These are phyloP conservation scores for Pouteria glomerata DNA, from an alignment of 148 eudicot genomes.

Conservation along the genomic window DNA sequence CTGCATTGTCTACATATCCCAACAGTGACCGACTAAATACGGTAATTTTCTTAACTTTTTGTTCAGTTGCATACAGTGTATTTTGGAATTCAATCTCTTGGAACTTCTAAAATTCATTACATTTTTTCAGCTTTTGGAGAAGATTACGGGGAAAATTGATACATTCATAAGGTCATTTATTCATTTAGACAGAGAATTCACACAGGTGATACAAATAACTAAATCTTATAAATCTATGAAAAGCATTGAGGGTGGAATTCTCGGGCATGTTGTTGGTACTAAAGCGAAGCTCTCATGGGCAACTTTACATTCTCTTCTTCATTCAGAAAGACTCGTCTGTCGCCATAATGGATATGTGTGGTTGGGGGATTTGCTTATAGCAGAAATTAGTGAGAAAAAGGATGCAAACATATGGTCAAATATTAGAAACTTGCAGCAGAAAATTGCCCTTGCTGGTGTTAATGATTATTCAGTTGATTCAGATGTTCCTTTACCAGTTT, in stretches of 20 bases:
- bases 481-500: slow-evolving; percentile 69
- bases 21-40: slow-evolving; percentile 64
- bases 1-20: slow-evolving; percentile 70
- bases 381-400: slow-evolving; percentile 66
- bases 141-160: slow-evolving; percentile 72
- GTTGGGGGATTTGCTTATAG: slow-evolving; percentile 88
- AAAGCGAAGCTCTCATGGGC: slow-evolving; percentile 80
- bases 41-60: slow-evolving; percentile 31
- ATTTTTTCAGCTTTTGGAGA: slow-evolving; percentile 70
- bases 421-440: slow-evolving; percentile 63
- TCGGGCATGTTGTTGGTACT: slow-evolving; percentile 38
- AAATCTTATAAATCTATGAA: slow-evolving; percentile 59
- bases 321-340: slow-evolving; percentile 71
- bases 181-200: slow-evolving; percentile 76
- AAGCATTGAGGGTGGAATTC: slow-evolving; percentile 47
- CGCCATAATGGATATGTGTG: slow-evolving; percentile 92
- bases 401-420: slow-evolving; percentile 50
- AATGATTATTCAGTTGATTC: slow-evolving; percentile 61
- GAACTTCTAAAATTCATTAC: slow-evolving; percentile 9
- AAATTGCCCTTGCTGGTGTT: slow-evolving; percentile 62
- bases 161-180: slow-evolving; percentile 70
- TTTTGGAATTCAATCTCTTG: neutral
- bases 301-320: slow-evolving; percentile 95
- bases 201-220: slow-evolving; percentile 59
- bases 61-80: neutral